Evolutionary conservation across 1,284 basidiomycete species (phyloP).

Genomic region (Papiliotrema nemorosa): DNA sequence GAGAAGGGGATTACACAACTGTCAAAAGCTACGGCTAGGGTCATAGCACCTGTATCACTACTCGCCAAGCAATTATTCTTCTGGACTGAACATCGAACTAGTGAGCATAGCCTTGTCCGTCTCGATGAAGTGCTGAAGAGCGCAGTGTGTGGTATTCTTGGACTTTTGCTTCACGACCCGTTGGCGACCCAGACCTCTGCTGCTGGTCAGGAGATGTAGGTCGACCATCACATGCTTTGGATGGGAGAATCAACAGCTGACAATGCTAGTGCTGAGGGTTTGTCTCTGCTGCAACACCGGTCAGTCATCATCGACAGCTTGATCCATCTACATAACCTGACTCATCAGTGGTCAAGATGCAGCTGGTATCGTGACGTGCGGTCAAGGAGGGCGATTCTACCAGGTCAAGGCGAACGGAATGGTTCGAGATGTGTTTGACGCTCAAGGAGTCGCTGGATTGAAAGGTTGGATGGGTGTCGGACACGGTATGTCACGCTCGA

Average conservation of each 20-base stretch:
- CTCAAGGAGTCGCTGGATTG: conserved; percentile 68
- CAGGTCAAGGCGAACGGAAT: conserved; percentile 99
- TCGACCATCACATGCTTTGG: not conserved
- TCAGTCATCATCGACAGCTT: conserved; percentile 18
- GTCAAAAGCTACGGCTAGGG: no score
- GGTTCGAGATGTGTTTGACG: conserved; percentile 97
- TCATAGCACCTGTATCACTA: no score
- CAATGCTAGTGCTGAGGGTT: conserved; percentile 62
- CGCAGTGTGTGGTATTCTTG: conserved; percentile 79
- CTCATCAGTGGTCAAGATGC: conserved; percentile 79
- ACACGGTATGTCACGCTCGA: conserved; percentile 64
- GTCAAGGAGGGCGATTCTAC: conserved; percentile 88
- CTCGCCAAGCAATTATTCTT: no score
- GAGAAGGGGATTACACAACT: no score
- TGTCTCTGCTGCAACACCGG: conserved; percentile 86
- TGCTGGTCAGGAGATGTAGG: conserved; percentile 73
- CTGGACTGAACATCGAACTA: not conserved
- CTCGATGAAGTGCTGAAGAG: not conserved
- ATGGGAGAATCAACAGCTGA: not conserved
- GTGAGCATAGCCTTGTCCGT: not conserved
- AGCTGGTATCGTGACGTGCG: conserved; percentile 96
- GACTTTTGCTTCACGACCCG: conserved; percentile 75
- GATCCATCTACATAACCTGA: conserved; percentile 15
- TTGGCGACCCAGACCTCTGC: conserved; percentile 55
- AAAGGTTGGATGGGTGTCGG: conserved; percentile 96